phyloP scores from a whole-genome alignment of 148 eudicot genomes.

The Fallopia convolvulus region DNA sequence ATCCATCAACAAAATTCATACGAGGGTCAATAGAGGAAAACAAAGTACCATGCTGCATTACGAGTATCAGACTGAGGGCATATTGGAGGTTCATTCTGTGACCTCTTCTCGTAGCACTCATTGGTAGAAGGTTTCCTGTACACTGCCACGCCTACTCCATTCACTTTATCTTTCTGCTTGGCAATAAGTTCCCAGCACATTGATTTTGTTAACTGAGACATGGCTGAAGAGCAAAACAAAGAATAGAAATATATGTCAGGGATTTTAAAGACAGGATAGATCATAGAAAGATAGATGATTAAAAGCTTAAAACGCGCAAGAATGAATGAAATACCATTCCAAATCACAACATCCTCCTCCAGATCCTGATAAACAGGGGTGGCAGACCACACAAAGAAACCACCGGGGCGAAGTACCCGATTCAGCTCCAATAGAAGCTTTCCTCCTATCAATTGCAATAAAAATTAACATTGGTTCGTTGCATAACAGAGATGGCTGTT shows the following conservation, averaged over 20 bases:
- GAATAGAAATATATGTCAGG: not conserved
- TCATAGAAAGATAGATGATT: not conserved
- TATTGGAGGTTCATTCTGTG: slow-evolving; percentile 28
- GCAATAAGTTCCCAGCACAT: slow-evolving; percentile 45
- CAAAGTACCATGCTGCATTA: slow-evolving; percentile 36
- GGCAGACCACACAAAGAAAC: slow-evolving; percentile 73
- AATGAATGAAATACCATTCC: slow-evolving; percentile 39
- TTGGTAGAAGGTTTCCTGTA: slow-evolving; percentile 32
- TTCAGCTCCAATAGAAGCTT: slow-evolving; percentile 63
- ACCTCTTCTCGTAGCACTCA: slow-evolving; percentile 34
- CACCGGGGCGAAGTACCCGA: slow-evolving; percentile 67
- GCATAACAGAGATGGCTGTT: not conserved
- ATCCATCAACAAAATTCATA: not conserved
- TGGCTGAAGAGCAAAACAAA: slow-evolving; percentile 21
- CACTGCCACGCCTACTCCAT: slow-evolving; percentile 29
- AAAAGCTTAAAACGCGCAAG: not conserved
- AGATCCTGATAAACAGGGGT: slow-evolving; percentile 58
- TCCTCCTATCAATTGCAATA: slow-evolving; percentile 38
- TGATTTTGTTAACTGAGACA: slow-evolving; percentile 30
- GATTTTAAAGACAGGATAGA: not conserved
- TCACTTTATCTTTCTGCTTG: slow-evolving; percentile 22
- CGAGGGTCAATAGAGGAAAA: not conserved
- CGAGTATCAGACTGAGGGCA: slow-evolving; percentile 30
- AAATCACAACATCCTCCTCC: slow-evolving; percentile 50
- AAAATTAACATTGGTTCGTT: no score